Percentiles rank a stretch among this genome's conserved stretches.
Evolutionary conservation across 371 early-diverging fungal genomes (phyloP).

Genomic region (Rhizopus sp.): DNA sequence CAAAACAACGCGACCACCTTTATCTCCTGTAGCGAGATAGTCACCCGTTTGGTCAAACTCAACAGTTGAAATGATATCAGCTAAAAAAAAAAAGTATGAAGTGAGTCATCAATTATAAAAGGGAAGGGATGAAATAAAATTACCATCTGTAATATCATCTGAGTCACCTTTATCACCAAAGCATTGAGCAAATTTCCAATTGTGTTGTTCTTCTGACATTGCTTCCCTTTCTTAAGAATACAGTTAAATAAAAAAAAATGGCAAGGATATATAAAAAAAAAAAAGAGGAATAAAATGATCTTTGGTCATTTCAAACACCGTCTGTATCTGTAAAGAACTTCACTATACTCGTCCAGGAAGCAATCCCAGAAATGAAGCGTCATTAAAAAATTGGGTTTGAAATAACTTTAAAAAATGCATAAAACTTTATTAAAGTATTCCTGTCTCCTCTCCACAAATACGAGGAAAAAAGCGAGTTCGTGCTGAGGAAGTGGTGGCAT

Average conservation of each 20-base stretch:
- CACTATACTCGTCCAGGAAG: too few relatives aligned
- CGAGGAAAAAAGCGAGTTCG: too few relatives aligned
- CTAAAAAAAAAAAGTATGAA: conserved; percentile 46
- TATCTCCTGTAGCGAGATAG: conserved; percentile 97
- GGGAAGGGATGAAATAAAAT: background rate
- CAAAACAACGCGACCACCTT: conserved; percentile 96
- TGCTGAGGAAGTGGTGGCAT: too few relatives aligned
- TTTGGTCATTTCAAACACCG: background rate
- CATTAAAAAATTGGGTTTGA: too few relatives aligned
- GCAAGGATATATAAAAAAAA: too few relatives aligned
- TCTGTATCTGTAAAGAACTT: too few relatives aligned
- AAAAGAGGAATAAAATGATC: background rate
- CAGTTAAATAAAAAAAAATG: background rate
- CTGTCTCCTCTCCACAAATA: too few relatives aligned
- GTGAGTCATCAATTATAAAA: background rate
- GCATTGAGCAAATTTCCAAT: conserved; percentile 97
- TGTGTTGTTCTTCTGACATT: conserved; percentile 9
- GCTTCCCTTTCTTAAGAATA: background rate
- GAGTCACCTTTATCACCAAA: conserved; percentile 99
- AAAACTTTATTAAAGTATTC: too few relatives aligned
- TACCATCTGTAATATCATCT: conserved; percentile 98
- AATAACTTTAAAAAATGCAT: too few relatives aligned
- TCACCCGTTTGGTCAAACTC: conserved; percentile 98
- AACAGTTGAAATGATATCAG: conserved; percentile 98
- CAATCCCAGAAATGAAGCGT: too few relatives aligned